Evolutionary conservation across 1,139 yeast genomes (phyloP), one percentile per base, ranked within the genome.

Genomic region (Suhomyces bribrorum): DNA sequence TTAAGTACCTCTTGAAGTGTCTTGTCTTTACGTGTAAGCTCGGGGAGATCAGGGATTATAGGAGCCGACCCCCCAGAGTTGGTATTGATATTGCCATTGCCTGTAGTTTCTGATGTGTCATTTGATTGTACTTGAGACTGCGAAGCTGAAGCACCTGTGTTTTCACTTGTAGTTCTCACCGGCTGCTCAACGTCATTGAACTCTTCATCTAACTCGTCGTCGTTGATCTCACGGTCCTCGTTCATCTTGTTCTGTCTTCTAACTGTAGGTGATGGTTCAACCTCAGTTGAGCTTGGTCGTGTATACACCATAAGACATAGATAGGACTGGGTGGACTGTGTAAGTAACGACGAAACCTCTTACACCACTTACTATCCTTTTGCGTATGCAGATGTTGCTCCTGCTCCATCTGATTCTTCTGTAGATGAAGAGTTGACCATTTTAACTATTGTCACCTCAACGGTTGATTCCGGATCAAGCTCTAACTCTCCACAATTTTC

Each of bases 1-100:
- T 84, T 86, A 26, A 94, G 72, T 25, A 94, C 83, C 52, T 94
- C 97, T 50, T 83, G 81, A 32, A 94, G 67, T 0, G 96, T 83
- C 56, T 88, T 89, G 53, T 94, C 98, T 51, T 87, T 86, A 47
- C 92, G 73, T 2, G 89, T 78, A 40, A 85, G 69, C 42, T 83
- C 86, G 0, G 94, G 90, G 11, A 84, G 64, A 31, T 79, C 86
- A 15, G 76, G 79, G 6, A 49, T 45, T 9, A 45, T 42, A 6
- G 46, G 45, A 12, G 38, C 41, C 7, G 49, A 37, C 4, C 23
- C 23, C 6, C 47, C 38, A 4, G 39, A 25, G 6, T 37, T 37
- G 5, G 46, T n/a, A n/a, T n/a, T n/a, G n/a, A n/a, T n/a, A n/a
- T n/a, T n/a, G n/a, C n/a, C n/a, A n/a, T n/a, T n/a, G n/a, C n/a